Evolutionary conservation across 306 rosid species (phyloP), one percentile per base, ranked within the genome.

Genomic region (Rosa multiflora): DNA sequence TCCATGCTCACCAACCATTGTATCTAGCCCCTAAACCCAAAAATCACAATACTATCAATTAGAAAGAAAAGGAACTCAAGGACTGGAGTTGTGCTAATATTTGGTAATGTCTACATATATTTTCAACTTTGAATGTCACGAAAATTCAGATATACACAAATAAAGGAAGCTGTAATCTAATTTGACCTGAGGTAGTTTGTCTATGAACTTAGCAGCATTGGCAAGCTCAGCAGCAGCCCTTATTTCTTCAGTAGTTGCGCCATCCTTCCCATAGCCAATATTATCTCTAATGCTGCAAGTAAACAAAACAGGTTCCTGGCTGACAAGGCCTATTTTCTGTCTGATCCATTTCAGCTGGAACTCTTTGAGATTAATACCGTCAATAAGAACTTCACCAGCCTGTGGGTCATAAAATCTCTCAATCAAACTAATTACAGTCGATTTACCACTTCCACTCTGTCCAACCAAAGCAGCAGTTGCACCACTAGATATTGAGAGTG

Each of bases 161-260:
- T 56, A n/a, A 6, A 56, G 2, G 23, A n/a, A 21, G 10, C 7
- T 56, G 8, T 1, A 56, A 56, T 8, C 6, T 5, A 15, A 51
- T 5, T 20, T 56, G 10, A 58, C 64, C 64, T n/a, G 64, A 21
- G 64, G 64, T n/a, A 58, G 11, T 21, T n/a, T n/a, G 32, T n/a
- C 64, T 58, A 58, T 58, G 64, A 58, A 58, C 11, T 58, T 58
- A 21, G 64, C 64, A 58, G 64, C 64, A 58, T 58, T 58, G 32
- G 64, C 29, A n/a, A 58, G 32, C 64, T 58, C 64, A 58, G 35
- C 64, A n/a, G 64, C 64, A 8, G 64, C 64, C 32, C 3, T 58
- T n/a, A 58, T 21, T 8, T 58, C 64, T 58, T 58, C 35, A n/a
- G 29, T 8, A 8, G 64, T 21, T n/a, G 35, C 64, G 8, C 26